phyloP scores from a whole-genome alignment of 2,329 filamentous ascomycete genomes.

The Pestalotiopsis sp. region DNA sequence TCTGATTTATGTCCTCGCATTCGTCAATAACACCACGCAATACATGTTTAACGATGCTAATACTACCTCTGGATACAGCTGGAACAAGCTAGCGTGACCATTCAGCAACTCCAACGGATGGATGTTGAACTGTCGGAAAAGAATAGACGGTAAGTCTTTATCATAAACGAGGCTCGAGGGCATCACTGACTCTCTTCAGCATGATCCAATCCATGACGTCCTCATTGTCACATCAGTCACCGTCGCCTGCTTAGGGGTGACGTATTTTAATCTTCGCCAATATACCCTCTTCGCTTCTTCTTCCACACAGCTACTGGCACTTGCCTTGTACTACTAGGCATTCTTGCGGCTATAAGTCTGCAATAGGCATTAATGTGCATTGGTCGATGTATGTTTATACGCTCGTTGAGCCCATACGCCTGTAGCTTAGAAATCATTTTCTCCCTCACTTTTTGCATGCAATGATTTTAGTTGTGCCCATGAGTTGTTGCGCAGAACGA shows the following conservation, averaged over 20 bases:
- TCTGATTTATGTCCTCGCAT: not conserved
- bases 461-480: not conserved
- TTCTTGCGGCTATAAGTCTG: not conserved
- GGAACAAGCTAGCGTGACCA: conserved; percentile 7
- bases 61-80: not conserved
- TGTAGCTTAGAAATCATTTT: not conserved
- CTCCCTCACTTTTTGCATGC: not conserved
- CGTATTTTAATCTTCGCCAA: not conserved
- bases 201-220: conserved; percentile 39
- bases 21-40: not conserved
- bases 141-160: conserved; percentile 2
- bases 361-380: not conserved
- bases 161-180: too few species aligned
- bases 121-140: not conserved
- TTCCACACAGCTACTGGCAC: not conserved
- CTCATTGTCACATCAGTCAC: not conserved
- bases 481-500: too few species aligned
- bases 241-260: not conserved
- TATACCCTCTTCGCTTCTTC: conserved; percentile 9
- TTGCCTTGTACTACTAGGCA: not conserved
- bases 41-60: not conserved
- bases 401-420: not conserved
- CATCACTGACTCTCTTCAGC: conserved; percentile 20
- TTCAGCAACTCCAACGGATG: conserved; percentile 8
- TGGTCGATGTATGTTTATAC: not conserved